A percentile compares a stretch with the other conserved stretches of the same genome.
These are phyloP conservation scores for Eucalyptus pauciflora DNA, from an alignment of 345 rosid genomes.

Conservation along the genomic window DNA sequence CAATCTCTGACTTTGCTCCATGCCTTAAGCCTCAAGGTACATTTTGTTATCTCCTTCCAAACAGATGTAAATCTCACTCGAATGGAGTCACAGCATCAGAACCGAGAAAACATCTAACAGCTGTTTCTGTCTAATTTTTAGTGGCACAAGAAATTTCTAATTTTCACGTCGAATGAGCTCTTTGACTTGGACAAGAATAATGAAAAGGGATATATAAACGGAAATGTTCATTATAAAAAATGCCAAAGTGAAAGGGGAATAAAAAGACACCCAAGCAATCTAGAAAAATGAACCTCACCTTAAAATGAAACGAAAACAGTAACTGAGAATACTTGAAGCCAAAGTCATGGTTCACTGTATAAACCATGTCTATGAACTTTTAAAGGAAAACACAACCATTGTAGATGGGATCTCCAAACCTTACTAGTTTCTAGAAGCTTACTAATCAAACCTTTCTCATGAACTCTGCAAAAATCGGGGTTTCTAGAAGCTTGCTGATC, in stretches of 20 bases:
- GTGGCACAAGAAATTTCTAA: not conserved
- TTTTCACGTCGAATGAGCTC: not conserved
- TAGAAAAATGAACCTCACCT: not conserved
- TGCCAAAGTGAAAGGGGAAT: fast-evolving
- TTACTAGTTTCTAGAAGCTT: no score
- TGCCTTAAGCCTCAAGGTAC: not conserved
- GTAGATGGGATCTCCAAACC: not conserved
- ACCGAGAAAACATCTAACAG: not conserved
- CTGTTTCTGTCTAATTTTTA: not conserved
- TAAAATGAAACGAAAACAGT: not conserved
- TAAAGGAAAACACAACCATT: not conserved
- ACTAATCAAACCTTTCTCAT: no score
- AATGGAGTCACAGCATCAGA: not conserved
- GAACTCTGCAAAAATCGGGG: no score
- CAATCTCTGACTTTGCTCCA: not conserved
- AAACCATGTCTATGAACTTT: not conserved
- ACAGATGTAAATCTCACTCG: not conserved
- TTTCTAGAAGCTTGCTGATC: no score
- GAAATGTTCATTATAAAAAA: no score
- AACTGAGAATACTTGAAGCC: not conserved
- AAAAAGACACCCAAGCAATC: no score
- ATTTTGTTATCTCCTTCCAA: not conserved
- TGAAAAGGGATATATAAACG: no score
- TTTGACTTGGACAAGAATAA: not conserved
- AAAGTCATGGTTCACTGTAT: not conserved